Evolutionary conservation across 768 basidiomycete genomes (phyloP).

Genomic region (Mycena rosella): DNA sequence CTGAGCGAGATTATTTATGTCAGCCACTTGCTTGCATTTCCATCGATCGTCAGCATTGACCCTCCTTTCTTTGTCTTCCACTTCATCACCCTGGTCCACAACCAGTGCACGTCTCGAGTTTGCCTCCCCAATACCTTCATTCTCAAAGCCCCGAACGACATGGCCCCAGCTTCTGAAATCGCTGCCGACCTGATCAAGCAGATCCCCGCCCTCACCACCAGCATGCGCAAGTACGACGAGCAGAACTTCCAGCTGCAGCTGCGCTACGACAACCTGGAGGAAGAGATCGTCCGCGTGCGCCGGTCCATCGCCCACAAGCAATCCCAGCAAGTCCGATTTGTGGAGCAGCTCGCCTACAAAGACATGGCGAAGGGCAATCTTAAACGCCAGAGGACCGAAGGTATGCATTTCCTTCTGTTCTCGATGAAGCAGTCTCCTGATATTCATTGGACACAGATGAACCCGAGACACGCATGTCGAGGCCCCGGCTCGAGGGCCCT

Average conservation of each 20-base stretch:
- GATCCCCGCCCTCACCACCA: conserved; percentile 10
- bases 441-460: background rate
- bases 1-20: background rate
- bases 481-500: conserved; percentile 1
- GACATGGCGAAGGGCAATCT: background rate
- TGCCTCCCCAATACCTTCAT: background rate
- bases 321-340: conserved; percentile 21
- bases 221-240: conserved; percentile 29
- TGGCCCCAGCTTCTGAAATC: conserved; percentile 11
- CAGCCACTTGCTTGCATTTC: conserved; percentile 14
- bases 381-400: conserved; percentile 24
- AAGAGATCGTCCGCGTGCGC: conserved; percentile 22
- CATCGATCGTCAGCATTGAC: background rate
- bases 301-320: conserved; percentile 25
- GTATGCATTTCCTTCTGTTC: background rate
- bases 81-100: too few species aligned
- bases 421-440: too few species aligned
- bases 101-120: background rate
- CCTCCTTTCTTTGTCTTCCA: background rate
- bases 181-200: conserved; percentile 15
- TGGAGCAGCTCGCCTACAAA: conserved; percentile 20
- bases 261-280: conserved; percentile 22
- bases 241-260: conserved; percentile 25
- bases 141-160: conserved; percentile 1
- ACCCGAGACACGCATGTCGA: background rate